These are phyloP conservation scores for Aspergillus vadensis DNA, from an alignment of 2,329 filamentous ascomycete species.

Conservation along the genomic window DNA sequence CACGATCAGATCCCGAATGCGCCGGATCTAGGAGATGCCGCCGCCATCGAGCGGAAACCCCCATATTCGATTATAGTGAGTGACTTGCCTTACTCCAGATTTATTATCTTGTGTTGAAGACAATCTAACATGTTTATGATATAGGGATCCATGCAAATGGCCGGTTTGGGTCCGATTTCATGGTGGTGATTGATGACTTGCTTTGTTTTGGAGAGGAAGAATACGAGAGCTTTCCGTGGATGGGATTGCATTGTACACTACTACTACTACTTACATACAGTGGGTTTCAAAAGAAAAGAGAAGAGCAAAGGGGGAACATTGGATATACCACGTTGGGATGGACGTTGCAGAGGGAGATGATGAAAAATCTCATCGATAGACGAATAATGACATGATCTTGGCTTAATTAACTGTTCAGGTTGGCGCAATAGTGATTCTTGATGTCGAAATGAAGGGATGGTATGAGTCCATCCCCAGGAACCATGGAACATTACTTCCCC, in stretches of 20 bases:
- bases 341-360: not conserved
- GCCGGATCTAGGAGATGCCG: slow-evolving; percentile 64
- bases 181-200: slow-evolving; percentile 44
- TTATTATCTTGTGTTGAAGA: not conserved
- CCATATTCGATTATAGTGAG: slow-evolving; percentile 50
- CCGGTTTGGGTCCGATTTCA: slow-evolving; percentile 47
- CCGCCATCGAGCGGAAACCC: slow-evolving; percentile 61
- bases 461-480: not conserved
- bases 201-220: not conserved
- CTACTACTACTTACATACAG: no score
- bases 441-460: slow-evolving; percentile 3
- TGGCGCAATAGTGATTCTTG: not conserved
- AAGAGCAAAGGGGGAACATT: not conserved
- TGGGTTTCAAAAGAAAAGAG: no score
- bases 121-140: slow-evolving; percentile 16
- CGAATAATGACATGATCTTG: slow-evolving; percentile 12
- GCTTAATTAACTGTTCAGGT: not conserved
- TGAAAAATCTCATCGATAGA: not conserved
- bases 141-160: slow-evolving; percentile 51
- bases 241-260: not conserved
- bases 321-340: not conserved
- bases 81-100: not conserved
- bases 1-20: slow-evolving; percentile 79
- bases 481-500: not conserved
- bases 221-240: not conserved